Evolutionary conservation across 2,329 filamentous ascomycete genomes (phyloP).

Genomic region (Tolypocladium tundrense): DNA sequence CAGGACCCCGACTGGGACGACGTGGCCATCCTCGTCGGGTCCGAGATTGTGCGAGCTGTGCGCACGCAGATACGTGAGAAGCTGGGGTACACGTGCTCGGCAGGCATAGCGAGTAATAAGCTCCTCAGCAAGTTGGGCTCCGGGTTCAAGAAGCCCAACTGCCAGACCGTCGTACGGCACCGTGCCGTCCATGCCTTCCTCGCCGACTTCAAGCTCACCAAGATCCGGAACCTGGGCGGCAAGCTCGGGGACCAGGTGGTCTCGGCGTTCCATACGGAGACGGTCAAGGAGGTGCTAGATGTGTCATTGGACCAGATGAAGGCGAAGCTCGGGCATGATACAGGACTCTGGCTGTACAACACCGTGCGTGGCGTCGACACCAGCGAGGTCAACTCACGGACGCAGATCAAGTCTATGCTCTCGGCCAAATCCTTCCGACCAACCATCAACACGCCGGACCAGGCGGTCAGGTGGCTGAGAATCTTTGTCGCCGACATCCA

Average conservation of each 20-base stretch:
- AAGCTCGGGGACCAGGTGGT: constrained; percentile 85
- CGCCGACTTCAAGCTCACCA: constrained; percentile 80
- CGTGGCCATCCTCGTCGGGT: constrained; percentile 73
- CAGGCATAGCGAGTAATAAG: constrained; percentile 82
- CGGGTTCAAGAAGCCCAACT: constrained; percentile 84
- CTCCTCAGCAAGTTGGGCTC: constrained; percentile 92
- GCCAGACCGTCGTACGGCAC: constrained; percentile 87
- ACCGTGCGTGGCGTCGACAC: constrained; percentile 77
- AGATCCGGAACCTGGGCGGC: constrained; percentile 88
- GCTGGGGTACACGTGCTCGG: constrained; percentile 85
- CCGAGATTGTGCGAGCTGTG: constrained; percentile 75
- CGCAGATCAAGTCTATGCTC: constrained; percentile 94
- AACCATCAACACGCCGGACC: constrained; percentile 65
- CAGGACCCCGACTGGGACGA: constrained; percentile 95
- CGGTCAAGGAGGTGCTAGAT: constrained; percentile 62
- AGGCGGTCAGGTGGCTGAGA: constrained; percentile 73
- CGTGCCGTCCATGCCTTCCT: constrained; percentile 73
- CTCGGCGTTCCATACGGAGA: constrained; percentile 70
- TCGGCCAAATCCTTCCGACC: constrained; percentile 93
- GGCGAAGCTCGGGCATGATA: constrained; percentile 70
- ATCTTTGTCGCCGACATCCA: constrained; percentile 92
- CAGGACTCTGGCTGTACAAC: constrained; percentile 74
- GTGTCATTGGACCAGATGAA: constrained; percentile 69
- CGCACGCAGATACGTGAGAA: constrained; percentile 57
- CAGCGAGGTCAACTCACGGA: constrained; percentile 82